Base-by-base conservation (phyloP, 257 asterid genomes). In the Capsicum baccatum region DNA sequence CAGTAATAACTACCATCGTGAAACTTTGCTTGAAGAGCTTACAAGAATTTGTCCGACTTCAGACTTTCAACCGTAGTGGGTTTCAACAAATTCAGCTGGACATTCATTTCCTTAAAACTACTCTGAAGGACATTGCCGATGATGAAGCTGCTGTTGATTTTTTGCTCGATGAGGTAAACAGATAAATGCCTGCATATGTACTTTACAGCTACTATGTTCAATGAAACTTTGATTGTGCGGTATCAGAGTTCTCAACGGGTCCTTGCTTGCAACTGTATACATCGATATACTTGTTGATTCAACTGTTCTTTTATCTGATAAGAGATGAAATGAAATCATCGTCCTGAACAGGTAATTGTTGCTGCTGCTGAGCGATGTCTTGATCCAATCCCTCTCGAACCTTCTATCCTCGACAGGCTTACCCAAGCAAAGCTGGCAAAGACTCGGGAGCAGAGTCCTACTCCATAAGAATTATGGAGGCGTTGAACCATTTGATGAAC, bases 61-160 rank as follows among this genome's bases (percentile, higher is more conserved):
- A 93, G 81, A 94, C 98, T 70, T 96, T 87, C 85, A 96, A 93
- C 71, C 94, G 99, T 14, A 92, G 99, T 82, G 99, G 99, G 79
- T 96, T 94, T 88, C 99, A 96, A 89, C 99, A 96, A 88, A 94
- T 96, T 85, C 99, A 94, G 83, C 83, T 96, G 92, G 99, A 96
- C 85, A 92, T 94, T 87, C 92, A 96, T 92, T 96, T 93, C 84
- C 85, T 96, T 85, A 95, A 91, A 94, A 86, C 84, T 83, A 82
- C 93, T 82, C 83, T 94, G 35, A 94, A 92, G 91, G 95, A 94
- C 52, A 88, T 91, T 63, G 91, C 96, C 4, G 98, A 94, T 67
- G 98, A 96, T 85, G 98, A 94, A 91, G 98, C 97, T 83, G 98
- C 93, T 47, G 92, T 90, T 26, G 99, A 96, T 89, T 94, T 96